Base-by-base conservation (phyloP, 23 red algal species). In the Cyanidiococcus yangmingshanensis region DNA sequence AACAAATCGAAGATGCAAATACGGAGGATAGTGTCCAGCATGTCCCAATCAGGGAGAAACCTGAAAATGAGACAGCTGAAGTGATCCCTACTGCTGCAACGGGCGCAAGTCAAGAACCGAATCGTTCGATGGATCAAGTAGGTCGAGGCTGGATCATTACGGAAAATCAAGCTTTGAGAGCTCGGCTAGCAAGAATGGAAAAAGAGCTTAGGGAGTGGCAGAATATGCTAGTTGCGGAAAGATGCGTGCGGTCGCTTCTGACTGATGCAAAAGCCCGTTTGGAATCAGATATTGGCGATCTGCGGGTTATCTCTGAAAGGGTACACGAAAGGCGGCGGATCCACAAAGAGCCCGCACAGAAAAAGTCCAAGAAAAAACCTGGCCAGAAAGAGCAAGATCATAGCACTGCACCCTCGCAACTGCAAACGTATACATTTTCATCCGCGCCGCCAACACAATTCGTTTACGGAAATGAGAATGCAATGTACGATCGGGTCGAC, bases 241-340 rank as follows among this genome's bases (percentile, higher is more conserved):
- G 63, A 29, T 35, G 63, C n/a, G 63, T 71, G 63, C 63, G 63
- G 3, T 3, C 63, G n/a, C 3, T 71, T 7, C 32, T 71, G 63
- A 12, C 7, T 29, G 63, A 71, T 35, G 21, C 63, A 25, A 71
- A 71, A 29, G 3, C 21, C 3, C 63, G 63, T 3, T 29, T 71
- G 63, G 63, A 71, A 35, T 71, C 63, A 3, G 63, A 71, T 35
- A 32, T 71, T 25, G n/a, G 32, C 63, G 63, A 71, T 29, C 27
- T 71, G 27, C 63, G 63, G 16, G 32, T 35, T 30, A 35, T 71
- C 3, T 32, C 63, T 7, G 63, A 71, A 35, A 25, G 27, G n/a
- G n/a, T 25, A 7, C 21, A 71, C 16, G 63, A 71, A 35, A 12
- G 63, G 7, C 3, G 32, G 63, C 21, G 63, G 27, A 12, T 21